Base-by-base conservation (phyloP, 1,139 yeast species). In the Geotrichum macrosporum region DNA sequence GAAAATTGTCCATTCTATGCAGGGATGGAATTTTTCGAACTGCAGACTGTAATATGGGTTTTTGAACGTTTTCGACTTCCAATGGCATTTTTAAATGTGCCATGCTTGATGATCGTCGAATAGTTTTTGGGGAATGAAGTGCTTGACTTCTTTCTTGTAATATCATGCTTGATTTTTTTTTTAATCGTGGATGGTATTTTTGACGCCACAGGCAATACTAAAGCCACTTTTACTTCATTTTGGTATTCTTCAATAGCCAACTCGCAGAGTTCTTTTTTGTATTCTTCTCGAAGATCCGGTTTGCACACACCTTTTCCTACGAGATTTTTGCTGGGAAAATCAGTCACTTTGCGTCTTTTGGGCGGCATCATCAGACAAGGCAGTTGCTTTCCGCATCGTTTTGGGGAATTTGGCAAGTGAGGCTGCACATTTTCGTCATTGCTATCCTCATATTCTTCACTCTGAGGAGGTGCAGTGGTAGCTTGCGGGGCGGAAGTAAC, bases 301-400 rank as follows among this genome's bases (percentile, higher is more conserved):
- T 30, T 35, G 15, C 40, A 5, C 8, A 30, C 5, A 12, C 40
- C 20, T 35, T 35, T 35, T 16, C 16, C 32, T 35, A 6, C 38
- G 5, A 35, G 10, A 12, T 5, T 35, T 9, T 30, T 12, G 5
- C 40, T 30, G 10, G 40, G 3, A 13, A 19, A 35, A 19, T 35
- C 40, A n/a, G n/a, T n/a, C 40, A 37, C 18, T n/a, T 24, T 37
- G 12, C 41, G 41, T 13, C 41, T 32, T n/a, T 37, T 37, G 22
- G 41, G 33, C 13, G 41, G 22, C 22, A 13, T 19, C 16, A 33
- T 10, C 13, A 18, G n/a, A 5, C 6, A 12, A 6, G n/a, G 22
- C 3, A 8, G n/a, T 13, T 4, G 12, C 16, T 37, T 37, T 13
- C 15, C 41, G 13, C 22, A 18, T 19, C 41, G 41, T 24, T 29